phyloP scores from a whole-genome alignment of 495 filamentous ascomycete species.

The Talaromyces stipitatus region DNA sequence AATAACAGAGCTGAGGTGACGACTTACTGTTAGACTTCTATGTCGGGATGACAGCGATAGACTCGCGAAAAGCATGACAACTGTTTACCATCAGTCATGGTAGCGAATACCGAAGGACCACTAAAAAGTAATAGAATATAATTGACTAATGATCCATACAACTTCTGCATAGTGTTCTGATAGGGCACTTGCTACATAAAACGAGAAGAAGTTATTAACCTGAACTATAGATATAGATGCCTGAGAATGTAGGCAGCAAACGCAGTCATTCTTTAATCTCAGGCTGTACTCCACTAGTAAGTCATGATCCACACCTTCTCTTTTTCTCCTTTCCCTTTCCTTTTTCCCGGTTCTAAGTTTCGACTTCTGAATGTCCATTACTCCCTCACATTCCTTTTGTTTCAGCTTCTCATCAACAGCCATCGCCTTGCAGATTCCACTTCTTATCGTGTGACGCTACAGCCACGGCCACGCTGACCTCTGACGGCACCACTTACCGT shows the following conservation, averaged over 20 bases:
- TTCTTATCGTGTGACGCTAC: not conserved
- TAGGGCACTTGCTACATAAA: no score
- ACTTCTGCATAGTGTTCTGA: not conserved
- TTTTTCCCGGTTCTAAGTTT: no score
- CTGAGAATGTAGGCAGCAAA: not conserved
- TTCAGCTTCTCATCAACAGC: not conserved
- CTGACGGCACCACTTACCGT: not conserved
- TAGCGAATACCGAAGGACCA: not conserved
- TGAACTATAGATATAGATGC: not conserved
- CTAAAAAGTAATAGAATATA: not conserved
- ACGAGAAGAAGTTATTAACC: not conserved
- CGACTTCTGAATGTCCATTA: slow-evolving; percentile 14
- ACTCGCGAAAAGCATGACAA: no score
- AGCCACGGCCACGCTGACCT: not conserved
- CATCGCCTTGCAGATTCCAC: slow-evolving; percentile 3
- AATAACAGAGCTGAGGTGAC: not conserved
- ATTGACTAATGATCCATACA: not conserved
- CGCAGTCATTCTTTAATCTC: no score
- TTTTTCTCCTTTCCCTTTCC: slow-evolving; percentile 9
- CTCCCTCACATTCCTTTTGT: slow-evolving; percentile 4
- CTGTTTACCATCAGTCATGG: no score
- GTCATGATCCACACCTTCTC: not conserved
- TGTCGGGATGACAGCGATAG: no score
- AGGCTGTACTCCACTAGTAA: not conserved
- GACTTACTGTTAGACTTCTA: no score